These are phyloP conservation scores for Coffea canephora DNA, from an alignment of 257 asterid species.

Conservation along the genomic window DNA sequence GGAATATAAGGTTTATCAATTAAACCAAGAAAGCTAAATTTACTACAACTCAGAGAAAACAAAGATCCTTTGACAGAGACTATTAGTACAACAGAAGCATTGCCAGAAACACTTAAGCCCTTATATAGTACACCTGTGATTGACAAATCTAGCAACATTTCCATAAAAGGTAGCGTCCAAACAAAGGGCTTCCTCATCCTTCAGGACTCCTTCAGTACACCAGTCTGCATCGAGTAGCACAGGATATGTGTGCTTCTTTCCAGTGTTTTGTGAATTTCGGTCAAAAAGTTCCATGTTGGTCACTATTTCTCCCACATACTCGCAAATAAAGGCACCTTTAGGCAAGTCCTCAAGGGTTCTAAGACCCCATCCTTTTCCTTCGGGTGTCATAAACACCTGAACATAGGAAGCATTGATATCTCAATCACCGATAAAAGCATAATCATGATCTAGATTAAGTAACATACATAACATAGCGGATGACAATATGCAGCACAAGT, in stretches of 20 bases:
- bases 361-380: constrained; percentile 79
- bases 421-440: neutral
- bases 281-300: constrained; percentile 62
- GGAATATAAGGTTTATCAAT: too few relatives aligned
- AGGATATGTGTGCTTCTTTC: constrained; percentile 55
- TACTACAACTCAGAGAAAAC: neutral
- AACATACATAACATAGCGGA: neutral
- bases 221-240: constrained; percentile 75
- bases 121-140: constrained; percentile 46
- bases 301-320: constrained; percentile 59
- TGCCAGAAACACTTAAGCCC: neutral
- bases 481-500: neutral
- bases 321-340: constrained; percentile 64
- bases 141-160: constrained; percentile 68
- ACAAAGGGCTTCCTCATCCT: constrained; percentile 71
- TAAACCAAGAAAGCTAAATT: too few relatives aligned
- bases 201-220: constrained; percentile 55
- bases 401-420: constrained; percentile 3
- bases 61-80: neutral
- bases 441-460: too few relatives aligned
- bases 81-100: neutral
- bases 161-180: constrained; percentile 72
- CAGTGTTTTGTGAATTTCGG: constrained; percentile 35
- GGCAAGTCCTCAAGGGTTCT: constrained; percentile 69
- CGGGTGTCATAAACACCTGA: constrained; percentile 50